Conservation (phyloP, 2,329 filamentous ascomycete species). For the Cercospora nicotianae region DNA sequence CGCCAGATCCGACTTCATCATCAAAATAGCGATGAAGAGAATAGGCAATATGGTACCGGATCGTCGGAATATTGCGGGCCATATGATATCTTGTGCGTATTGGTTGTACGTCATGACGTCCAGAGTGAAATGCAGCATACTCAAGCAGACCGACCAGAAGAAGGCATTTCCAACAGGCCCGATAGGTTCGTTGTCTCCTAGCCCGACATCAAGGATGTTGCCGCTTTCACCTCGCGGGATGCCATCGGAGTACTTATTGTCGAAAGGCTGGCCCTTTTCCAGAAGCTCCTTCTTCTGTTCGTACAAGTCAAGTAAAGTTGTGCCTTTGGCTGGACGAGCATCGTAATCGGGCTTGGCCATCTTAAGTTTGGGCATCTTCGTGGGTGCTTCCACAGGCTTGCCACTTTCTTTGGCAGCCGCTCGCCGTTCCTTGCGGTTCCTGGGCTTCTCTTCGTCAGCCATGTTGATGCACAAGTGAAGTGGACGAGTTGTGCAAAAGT, state of each 20-base stretch:
- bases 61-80: conserved; percentile 56
- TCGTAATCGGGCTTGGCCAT: conserved; percentile 67
- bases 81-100: conserved; percentile 67
- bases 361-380: conserved; percentile 57
- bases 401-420: conserved; percentile 40
- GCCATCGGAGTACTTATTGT: conserved; percentile 42
- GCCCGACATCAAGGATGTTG: conserved; percentile 40
- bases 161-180: conserved; percentile 51
- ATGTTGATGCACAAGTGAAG: conserved; percentile 3
- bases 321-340: conserved; percentile 56
- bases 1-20: conserved; percentile 45
- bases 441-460: conserved; percentile 30
- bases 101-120: conserved; percentile 78
- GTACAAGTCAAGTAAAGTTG: conserved; percentile 73
- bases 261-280: conserved; percentile 53
- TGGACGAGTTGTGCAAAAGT: conserved; percentile 4
- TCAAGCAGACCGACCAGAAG: conserved; percentile 58
- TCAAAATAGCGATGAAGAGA: conserved; percentile 48
- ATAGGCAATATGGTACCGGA: conserved; percentile 49
- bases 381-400: conserved; percentile 38
- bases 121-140: conserved; percentile 73
- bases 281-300: conserved; percentile 57
- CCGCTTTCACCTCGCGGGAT: conserved; percentile 36
- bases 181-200: conserved; percentile 45
- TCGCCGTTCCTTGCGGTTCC: conserved; percentile 50